Base-by-base conservation (phyloP, 148 eudicot species). In the Euryodendron excelsum region DNA sequence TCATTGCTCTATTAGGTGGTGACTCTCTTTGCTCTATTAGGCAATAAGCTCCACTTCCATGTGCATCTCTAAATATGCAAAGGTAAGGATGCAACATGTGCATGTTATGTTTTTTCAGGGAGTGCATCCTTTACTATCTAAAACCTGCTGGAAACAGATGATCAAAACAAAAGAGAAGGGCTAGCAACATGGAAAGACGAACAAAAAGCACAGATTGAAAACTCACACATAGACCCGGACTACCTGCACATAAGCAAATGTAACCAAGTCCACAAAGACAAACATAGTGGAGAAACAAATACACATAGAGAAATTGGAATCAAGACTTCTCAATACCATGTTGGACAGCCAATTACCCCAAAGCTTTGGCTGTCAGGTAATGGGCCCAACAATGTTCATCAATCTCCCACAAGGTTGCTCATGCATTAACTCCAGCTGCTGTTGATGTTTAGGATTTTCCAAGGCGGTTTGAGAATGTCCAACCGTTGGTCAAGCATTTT, bases 1-100 rank as follows among this genome's bases (percentile, higher is more conserved):
- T 53, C 65, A 25, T 67, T 33, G 9, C 45, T 33, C 71, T 55
- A 65, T 53, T 53, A 73, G 37, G 64, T n/a, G 39, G 31, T 53
- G 76, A 48, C 56, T 31, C 28, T 53, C 65, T 36, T 67, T 33
- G 9, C 45, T 33, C 71, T 55, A 65, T 53, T 53, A 73, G 37
- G 64, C 44, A 41, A 63, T 56, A 18, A 73, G 41, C 50, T 31
- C 61, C 75, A 23, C 52, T 74, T 28, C 30, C 53, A 41, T 44
- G 20, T 17, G 39, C 72, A 27, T 73, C 64, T 37, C 63, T n/a
- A 73, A 9, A 72, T 31, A 72, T 48, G 25, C 25, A 50, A 7
- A 1, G 52, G 31, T 39, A 20, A 76, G 25, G 45, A 20, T 45
- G 64, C 18, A 55, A 55, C 39, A 53, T 21, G 13, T 50, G 44